phyloP scores from a whole-genome alignment of 148 eudicot genomes.

The Diospyros kaki region DNA sequence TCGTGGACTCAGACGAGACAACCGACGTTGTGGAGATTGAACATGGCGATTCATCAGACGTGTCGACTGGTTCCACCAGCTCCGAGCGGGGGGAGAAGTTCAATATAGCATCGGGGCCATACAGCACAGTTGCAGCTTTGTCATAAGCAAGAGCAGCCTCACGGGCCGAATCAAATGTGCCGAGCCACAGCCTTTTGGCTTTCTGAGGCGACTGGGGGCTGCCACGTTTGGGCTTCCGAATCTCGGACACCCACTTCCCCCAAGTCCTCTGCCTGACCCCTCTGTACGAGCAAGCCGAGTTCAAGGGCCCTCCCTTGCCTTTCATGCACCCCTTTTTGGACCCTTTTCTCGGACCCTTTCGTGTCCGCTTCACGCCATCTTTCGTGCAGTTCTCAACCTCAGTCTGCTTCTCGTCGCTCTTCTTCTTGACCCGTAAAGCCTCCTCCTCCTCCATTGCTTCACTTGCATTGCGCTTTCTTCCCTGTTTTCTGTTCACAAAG shows the following conservation, averaged over 20 bases:
- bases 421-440: conserved; percentile 52
- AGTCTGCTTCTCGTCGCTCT: conserved; percentile 33
- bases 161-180: conserved; percentile 63
- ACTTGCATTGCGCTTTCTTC: not conserved
- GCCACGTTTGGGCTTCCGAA: conserved; percentile 73
- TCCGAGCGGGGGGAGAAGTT: not conserved
- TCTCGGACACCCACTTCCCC: conserved; percentile 98
- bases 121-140: conserved; percentile 84
- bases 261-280: conserved; percentile 90
- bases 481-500: not conserved
- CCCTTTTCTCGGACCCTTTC: conserved; percentile 75
- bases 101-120: conserved; percentile 50
- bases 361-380: conserved; percentile 24
- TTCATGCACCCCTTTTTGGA: conserved; percentile 95
- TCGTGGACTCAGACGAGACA: no score
- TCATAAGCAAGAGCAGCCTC: conserved; percentile 92
- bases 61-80: not conserved
- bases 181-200: conserved; percentile 77
- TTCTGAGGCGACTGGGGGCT: conserved; percentile 20
- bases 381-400: not conserved
- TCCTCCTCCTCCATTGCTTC: conserved; percentile 23
- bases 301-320: conserved; percentile 92
- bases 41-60: no score
- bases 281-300: conserved; percentile 45
- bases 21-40: no score